Percentiles rank a stretch among this genome's conserved stretches.
phyloP scores from a whole-genome alignment of 2,329 filamentous ascomycete species.

The Sphaerulina vaccinii region DNA sequence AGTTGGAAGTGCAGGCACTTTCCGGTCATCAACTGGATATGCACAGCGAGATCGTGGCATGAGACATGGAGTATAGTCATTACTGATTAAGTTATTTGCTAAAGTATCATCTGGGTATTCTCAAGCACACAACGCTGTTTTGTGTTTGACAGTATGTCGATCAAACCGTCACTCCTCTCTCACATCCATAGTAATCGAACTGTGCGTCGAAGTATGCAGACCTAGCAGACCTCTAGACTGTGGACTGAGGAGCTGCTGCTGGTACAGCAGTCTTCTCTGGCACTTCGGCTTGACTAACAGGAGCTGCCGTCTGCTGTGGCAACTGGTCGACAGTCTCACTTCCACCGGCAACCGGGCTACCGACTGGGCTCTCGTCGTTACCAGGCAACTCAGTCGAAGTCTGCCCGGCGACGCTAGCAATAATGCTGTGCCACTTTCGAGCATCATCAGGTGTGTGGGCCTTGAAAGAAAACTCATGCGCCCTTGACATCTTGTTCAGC shows the following conservation, averaged over 20 bases:
- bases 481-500: slow-evolving; percentile 75
- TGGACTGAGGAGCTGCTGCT: background rate
- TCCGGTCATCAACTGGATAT: too few relatives aligned
- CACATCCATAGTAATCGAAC: too few relatives aligned
- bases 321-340: slow-evolving; percentile 6
- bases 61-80: background rate
- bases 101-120: background rate
- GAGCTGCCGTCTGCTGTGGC: background rate
- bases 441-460: slow-evolving; percentile 78
- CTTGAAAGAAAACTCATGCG: slow-evolving; percentile 81
- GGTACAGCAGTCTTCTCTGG: background rate
- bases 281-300: background rate
- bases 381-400: slow-evolving; percentile 44
- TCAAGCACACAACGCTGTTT: background rate
- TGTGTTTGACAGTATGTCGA: too few relatives aligned
- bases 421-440: slow-evolving; percentile 78
- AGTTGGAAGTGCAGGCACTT: too few relatives aligned
- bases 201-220: background rate
- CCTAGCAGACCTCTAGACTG: background rate
- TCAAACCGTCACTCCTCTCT: too few relatives aligned
- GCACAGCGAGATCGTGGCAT: background rate
- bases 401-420: slow-evolving; percentile 60
- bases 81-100: background rate
- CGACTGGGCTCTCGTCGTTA: slow-evolving; percentile 41
- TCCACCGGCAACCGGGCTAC: slow-evolving; percentile 22